phyloP scores from a whole-genome alignment of 108 stramenopile genomes.

The Nitzschia sp. region DNA sequence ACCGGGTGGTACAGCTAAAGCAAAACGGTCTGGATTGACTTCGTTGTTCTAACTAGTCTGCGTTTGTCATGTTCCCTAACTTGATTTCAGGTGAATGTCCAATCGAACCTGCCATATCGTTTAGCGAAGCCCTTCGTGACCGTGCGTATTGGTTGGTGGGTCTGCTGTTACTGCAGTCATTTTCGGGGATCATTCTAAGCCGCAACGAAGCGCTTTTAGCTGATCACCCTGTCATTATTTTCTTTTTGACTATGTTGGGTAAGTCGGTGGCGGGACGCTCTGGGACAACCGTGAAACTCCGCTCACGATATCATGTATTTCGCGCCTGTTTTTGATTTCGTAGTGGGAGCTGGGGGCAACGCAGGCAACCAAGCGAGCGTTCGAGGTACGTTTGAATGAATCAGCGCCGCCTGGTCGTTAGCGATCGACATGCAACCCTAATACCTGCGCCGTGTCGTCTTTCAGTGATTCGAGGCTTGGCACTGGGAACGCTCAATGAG shows the following conservation, averaged over 20 bases:
- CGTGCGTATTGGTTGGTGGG: constrained; percentile 87
- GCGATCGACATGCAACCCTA: background rate
- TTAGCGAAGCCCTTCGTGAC: constrained; percentile 68
- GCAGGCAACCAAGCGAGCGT: constrained; percentile 92
- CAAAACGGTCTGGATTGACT: constrained; percentile 1
- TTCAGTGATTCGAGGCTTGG: constrained; percentile 81
- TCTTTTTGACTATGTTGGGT: constrained; percentile 91
- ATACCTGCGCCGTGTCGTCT: too few relatives aligned
- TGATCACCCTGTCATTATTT: constrained; percentile 82
- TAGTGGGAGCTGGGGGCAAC: constrained; percentile 68
- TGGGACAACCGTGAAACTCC: too few relatives aligned
- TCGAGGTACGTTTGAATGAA: constrained; percentile 45
- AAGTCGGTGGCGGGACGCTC: too few relatives aligned
- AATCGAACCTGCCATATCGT: constrained; percentile 49
- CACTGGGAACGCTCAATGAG: constrained; percentile 70
- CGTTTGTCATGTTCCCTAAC: background rate
- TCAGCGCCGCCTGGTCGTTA: background rate
- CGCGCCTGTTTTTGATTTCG: too few relatives aligned
- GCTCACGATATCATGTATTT: too few relatives aligned
- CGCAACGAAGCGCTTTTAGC: constrained; percentile 81
- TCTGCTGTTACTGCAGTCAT: constrained; percentile 81
- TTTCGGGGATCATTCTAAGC: constrained; percentile 79
- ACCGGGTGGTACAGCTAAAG: background rate
- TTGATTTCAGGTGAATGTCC: constrained; percentile 41
- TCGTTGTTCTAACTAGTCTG: background rate